Evolutionary conservation across 148 eudicot genomes (phyloP), one percentile per base, ranked within the genome.

Genomic region (Dianthus caryophyllus): DNA sequence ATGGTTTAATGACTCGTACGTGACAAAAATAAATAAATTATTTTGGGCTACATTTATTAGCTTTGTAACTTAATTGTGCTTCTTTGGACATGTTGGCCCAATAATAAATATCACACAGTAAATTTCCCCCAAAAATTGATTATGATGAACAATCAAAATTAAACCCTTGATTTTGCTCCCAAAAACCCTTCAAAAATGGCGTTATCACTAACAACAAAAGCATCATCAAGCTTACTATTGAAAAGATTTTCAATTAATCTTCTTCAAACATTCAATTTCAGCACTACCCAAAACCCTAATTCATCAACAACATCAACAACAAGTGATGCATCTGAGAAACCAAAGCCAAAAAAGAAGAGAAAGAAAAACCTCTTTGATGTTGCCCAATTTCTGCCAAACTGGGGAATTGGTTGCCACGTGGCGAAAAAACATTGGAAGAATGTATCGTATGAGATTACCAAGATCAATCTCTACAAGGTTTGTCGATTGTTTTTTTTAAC

Each of bases 331-430:
- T 68, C 79, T 26, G 65, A 57, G 55, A 81, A 72, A 67, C 26
- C 85, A 0, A 84, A 76, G 75, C 77, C 78, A 33, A 75, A 81
- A 0, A 61, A 39, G 77, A 83, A 83, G 82, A 84, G n/a, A n/a
- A n/a, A 90, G 83, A 94, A 94, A 81, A 94, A 90, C 51, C 75
- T 94, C 0, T 81, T 94, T 75, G 99, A 94, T 80, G 89, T 90
- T 15, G 92, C 84, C 18, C 85, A 86, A 70, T 88, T 80, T 75
- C 69, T 94, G 2, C 99, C 99, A 59, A 90, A 90, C 24, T 94
- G 99, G 97, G 99, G 99, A 12, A 5, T 90, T 38, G 99, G 99
- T 0, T 90, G 80, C 70, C 97, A 90, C 74, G 71, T 94, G 97
- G 96, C 97, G 0, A 94, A 90, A 69, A 51, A 83, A 9, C 97